Base-by-base conservation (phyloP, 129 eudicot species). In the Smallanthus sonchifolius region DNA sequence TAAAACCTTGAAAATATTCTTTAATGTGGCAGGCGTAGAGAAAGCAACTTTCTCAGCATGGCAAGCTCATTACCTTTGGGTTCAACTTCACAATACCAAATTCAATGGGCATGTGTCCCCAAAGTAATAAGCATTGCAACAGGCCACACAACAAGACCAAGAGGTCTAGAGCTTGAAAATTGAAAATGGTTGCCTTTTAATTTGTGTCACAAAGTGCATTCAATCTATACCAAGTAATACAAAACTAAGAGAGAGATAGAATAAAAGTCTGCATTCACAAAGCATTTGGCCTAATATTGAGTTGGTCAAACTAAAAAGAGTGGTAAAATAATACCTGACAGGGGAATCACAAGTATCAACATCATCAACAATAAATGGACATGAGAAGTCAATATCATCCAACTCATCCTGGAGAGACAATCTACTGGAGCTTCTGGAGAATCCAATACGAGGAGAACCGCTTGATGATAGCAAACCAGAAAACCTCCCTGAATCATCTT, bases 301-400 rank as follows among this genome's bases (percentile, higher is more conserved):
- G 79, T 54, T 38, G 17, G 49, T 37, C 42, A 55, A 69, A 67
- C 54, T 54, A 71, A 59, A 45, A 34, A 15, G 43, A 61, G 67
- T 32, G 20, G 43, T 34, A 61, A 35, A 7, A 40, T 35, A 59
- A 48, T 67, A 95, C 99, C 97, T 88, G 84, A 89, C 43, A 63
- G 83, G 88, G 76, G 83, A 83, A 60, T 88, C 91, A 77, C 92
- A 81, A 40, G 86, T 73, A 75, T 95, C 99, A 61, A 95, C 94
- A 66, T 91, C 99, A 69, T 95, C 99, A 54, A 95, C 99, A 70
- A 91, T 89, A 86, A 91, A 95, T 64, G 99, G 99, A 72, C 87
- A 85, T 0, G 91, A 81, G 77, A 94, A 91, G 81, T 91, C 99
- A 72, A 77, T 80, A 65, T 84, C 97, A 73, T 87, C 99, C 80